Conservation (phyloP, 139 green algal species). For the Chara braunii region DNA sequence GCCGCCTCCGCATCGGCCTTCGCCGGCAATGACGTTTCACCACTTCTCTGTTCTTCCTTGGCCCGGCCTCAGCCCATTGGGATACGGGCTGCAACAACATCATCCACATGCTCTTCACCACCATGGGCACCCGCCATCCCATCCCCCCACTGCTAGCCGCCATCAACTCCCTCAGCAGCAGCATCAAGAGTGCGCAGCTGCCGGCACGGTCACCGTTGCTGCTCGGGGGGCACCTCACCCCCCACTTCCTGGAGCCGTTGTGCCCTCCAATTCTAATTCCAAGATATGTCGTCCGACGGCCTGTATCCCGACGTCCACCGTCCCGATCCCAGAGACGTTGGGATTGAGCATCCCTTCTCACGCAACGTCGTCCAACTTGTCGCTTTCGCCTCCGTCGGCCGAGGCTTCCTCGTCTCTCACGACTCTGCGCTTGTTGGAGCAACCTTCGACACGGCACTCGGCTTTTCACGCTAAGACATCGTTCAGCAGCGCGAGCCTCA, state of each 20-base stretch:
- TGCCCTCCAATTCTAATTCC: not conserved
- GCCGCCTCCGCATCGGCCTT: too few species aligned
- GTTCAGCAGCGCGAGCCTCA: not conserved
- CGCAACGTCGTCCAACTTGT: not conserved
- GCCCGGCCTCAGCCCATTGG: too few species aligned
- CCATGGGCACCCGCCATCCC: too few species aligned
- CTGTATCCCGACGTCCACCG: not conserved
- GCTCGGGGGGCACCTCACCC: not conserved
- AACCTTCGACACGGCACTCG: not conserved
- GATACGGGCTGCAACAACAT: too few species aligned
- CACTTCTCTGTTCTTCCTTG: too few species aligned
- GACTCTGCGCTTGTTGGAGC: constrained; percentile 1
- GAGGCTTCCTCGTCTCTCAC: too few species aligned
- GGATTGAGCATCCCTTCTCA: not conserved
- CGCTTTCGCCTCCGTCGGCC: too few species aligned
- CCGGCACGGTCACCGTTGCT: not conserved
- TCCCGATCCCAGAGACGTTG: not conserved
- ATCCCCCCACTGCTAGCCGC: too few species aligned
- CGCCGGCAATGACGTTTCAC: too few species aligned
- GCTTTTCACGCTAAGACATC: not conserved
- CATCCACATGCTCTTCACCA: too few species aligned
- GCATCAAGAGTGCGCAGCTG: too few species aligned
- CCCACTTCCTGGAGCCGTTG: not conserved
- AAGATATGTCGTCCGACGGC: not conserved
- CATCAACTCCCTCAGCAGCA: too few species aligned